These are phyloP conservation scores for Chloranthus sessilifolius DNA, from an alignment of 164 flowering plant species.

Conservation along the genomic window DNA sequence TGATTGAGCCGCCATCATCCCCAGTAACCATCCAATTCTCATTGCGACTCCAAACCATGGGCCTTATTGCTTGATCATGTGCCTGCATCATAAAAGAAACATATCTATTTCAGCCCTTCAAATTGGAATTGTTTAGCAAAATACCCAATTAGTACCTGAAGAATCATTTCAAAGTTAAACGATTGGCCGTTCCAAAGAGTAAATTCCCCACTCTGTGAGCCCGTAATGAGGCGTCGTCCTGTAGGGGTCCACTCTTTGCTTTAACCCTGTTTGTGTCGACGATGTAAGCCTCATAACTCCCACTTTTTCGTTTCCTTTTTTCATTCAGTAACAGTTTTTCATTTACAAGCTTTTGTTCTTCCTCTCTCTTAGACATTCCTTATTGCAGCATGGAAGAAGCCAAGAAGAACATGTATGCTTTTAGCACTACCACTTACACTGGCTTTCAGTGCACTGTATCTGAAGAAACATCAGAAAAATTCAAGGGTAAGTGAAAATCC, in stretches of 20 bases:
- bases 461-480: constrained; percentile 91
- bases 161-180: constrained; percentile 94
- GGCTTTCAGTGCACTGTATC: constrained; percentile 94
- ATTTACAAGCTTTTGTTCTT: too few species aligned
- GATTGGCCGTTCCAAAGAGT: constrained; percentile 98
- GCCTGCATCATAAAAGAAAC: constrained; percentile 60
- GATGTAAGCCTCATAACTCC: too few species aligned
- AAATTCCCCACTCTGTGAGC: constrained; percentile 96
- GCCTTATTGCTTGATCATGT: constrained; percentile 92
- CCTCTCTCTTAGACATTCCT: not conserved
- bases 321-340: too few species aligned
- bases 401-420: constrained; percentile 98
- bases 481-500: constrained; percentile 57
- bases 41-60: constrained; percentile 97
- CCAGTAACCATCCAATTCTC: constrained; percentile 99
- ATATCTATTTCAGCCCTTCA: not conserved
- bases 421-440: constrained; percentile 96
- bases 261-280: too few species aligned
- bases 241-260: constrained; percentile 99
- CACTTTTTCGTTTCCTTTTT: too few species aligned
- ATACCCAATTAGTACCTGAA: too few species aligned
- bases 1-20: constrained; percentile 92
- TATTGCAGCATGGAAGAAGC: constrained; percentile 93
- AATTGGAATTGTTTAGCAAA: not conserved
- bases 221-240: constrained; percentile 91